Evolutionary conservation across 2,329 filamentous ascomycete genomes (phyloP).

Genomic region (Neonectria magnoliae): DNA sequence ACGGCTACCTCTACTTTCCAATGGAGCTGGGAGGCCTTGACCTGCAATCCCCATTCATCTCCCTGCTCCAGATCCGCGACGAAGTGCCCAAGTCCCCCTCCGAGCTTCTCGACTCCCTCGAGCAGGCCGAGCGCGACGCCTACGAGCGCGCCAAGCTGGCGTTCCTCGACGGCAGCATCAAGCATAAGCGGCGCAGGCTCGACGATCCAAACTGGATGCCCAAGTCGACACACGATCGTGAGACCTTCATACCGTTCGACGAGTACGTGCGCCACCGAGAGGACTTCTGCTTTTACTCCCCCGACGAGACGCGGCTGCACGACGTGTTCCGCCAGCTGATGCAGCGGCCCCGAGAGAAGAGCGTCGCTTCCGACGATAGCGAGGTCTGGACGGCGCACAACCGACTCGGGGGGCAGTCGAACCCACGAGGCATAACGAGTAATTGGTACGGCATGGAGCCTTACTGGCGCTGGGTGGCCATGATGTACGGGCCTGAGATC

Average conservation of each 20-base stretch:
- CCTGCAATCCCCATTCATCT: constrained; percentile 57
- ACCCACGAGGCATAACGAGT: constrained; percentile 34
- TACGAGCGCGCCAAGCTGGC: constrained; percentile 48
- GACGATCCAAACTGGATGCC: constrained; percentile 44
- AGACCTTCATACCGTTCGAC: constrained; percentile 56
- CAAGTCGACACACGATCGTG: constrained; percentile 41
- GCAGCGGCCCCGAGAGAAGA: constrained; percentile 42
- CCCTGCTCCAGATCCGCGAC: constrained; percentile 52
- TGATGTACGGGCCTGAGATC: constrained; percentile 57
- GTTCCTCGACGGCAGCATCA: constrained; percentile 46
- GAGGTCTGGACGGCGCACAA: constrained; percentile 38
- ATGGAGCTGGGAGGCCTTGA: constrained; percentile 57
- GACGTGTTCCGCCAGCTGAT: constrained; percentile 51
- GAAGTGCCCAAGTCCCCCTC: constrained; percentile 44
- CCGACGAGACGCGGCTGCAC: constrained; percentile 35
- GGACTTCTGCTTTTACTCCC: constrained; percentile 46
- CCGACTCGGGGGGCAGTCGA: constrained; percentile 29
- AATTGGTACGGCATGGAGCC: constrained; percentile 48
- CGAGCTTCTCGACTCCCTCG: constrained; percentile 44
- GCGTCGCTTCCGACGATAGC: constrained; percentile 39
- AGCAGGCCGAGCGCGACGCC: constrained; percentile 47
- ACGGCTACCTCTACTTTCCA: constrained; percentile 60
- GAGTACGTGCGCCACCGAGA: constrained; percentile 57
- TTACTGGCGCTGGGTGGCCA: constrained; percentile 61
- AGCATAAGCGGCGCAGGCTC: constrained; percentile 5